These are phyloP conservation scores for Verticillium dahliae DNA, from an alignment of 2,329 filamentous ascomycete species.

Conservation along the genomic window DNA sequence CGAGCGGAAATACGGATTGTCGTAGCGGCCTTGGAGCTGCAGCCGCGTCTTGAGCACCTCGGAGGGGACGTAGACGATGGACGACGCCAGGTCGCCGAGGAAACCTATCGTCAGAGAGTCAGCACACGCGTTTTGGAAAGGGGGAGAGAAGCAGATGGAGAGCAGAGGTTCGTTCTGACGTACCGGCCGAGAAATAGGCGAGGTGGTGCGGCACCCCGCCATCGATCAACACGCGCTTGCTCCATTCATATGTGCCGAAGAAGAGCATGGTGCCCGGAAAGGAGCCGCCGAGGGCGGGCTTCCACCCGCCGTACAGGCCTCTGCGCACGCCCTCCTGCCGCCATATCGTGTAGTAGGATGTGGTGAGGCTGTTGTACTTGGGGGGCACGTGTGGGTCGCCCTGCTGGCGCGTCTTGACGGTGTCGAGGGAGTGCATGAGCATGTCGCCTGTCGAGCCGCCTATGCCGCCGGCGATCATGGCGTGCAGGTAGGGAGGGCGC, in stretches of 20 bases:
- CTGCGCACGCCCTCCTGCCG: conserved; percentile 82
- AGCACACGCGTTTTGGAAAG: not conserved
- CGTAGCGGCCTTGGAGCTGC: conserved; percentile 88
- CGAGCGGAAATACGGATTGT: conserved; percentile 88
- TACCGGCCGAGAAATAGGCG: conserved; percentile 80
- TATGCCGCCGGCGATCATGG: conserved; percentile 90
- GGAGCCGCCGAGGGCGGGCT: conserved; percentile 83
- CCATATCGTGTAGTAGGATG: conserved; percentile 88
- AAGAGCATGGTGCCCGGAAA: conserved; percentile 93
- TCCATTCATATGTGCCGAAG: conserved; percentile 94
- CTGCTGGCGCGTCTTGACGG: conserved; percentile 96
- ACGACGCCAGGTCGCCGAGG: conserved; percentile 84
- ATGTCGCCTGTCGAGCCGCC: conserved; percentile 93
- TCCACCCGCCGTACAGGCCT: conserved; percentile 89
- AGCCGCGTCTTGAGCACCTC: conserved; percentile 97
- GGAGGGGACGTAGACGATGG: conserved; percentile 89
- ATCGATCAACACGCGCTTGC: conserved; percentile 85
- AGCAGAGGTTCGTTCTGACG: conserved; percentile 8
- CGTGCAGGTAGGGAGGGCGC: conserved; percentile 40
- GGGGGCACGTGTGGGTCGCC: conserved; percentile 90
- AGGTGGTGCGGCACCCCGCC: conserved; percentile 73
- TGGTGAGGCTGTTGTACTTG: conserved; percentile 84
- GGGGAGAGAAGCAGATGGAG: no score
- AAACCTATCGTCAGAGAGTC: conserved; percentile 55
- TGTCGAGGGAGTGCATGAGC: conserved; percentile 98